These are phyloP conservation scores for Avena insularis DNA, from an alignment of 176 grass and related monocot species.

Conservation along the genomic window DNA sequence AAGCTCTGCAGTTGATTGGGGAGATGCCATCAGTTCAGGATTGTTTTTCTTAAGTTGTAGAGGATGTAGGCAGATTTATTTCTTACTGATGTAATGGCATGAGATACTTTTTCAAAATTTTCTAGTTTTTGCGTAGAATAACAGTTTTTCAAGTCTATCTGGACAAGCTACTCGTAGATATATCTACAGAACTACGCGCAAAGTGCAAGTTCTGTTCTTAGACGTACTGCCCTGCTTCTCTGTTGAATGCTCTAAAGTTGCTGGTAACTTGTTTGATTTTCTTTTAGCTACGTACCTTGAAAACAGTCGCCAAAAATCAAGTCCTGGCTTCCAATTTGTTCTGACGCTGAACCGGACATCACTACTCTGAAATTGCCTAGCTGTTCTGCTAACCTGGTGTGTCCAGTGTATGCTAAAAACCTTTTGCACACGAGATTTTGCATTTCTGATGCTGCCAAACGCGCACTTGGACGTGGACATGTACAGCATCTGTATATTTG, in stretches of 20 bases:
- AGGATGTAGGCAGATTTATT: no score
- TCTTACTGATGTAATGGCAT: no score
- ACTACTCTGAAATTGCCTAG: background rate
- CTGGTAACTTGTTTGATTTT: background rate
- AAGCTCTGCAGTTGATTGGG: slow-evolving; percentile 75
- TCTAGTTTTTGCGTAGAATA: background rate
- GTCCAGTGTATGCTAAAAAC: no score
- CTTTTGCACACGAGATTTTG: no score
- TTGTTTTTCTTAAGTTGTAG: no score
- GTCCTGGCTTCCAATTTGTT: background rate
- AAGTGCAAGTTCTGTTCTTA: no score
- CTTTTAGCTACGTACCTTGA: background rate
- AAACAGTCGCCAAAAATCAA: no score
- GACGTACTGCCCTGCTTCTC: no score
- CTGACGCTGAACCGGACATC: background rate
- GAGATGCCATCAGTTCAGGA: slow-evolving; percentile 50
- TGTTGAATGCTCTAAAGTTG: background rate
- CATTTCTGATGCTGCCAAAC: background rate
- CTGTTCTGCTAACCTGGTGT: no score
- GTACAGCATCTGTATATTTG: no score
- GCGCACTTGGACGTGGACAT: background rate
- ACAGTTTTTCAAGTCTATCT: background rate
- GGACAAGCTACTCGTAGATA: background rate
- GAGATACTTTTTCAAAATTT: no score
- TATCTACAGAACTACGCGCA: no score